Percentiles rank a stretch among this genome's conserved stretches.
Evolutionary conservation across 768 basidiomycete species (phyloP).

Genomic region (Cubamyces lactineus): DNA sequence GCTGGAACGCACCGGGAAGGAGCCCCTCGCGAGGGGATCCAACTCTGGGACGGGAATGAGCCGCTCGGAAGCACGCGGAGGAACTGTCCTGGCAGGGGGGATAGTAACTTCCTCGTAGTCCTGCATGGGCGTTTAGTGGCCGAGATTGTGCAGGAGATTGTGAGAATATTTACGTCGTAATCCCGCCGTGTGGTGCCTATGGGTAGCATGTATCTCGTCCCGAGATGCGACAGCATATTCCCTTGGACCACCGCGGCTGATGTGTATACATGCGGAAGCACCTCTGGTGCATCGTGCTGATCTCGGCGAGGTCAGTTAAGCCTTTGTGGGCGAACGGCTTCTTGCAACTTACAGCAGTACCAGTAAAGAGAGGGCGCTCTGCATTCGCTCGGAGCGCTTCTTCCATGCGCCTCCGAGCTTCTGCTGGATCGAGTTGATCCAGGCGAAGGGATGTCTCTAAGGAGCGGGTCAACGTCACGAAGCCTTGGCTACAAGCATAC

Average conservation of each 20-base stretch:
- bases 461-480: background rate
- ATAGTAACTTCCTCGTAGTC: slow-evolving; percentile 88
- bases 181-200: slow-evolving; percentile 73
- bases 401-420: slow-evolving; percentile 65
- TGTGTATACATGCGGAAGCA: slow-evolving; percentile 89
- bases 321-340: background rate
- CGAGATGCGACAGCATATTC: slow-evolving; percentile 69
- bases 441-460: slow-evolving; percentile 13
- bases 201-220: slow-evolving; percentile 81
- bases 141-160: background rate
- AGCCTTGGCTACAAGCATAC: background rate
- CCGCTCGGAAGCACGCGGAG: slow-evolving; percentile 70
- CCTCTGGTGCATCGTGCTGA: slow-evolving; percentile 58
- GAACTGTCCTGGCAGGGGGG: slow-evolving; percentile 81
- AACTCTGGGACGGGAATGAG: slow-evolving; percentile 73
- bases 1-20: slow-evolving; percentile 69
- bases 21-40: slow-evolving; percentile 75
- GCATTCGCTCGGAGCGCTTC: slow-evolving; percentile 62
- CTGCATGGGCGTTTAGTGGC: slow-evolving; percentile 42
- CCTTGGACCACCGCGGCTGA: slow-evolving; percentile 61
- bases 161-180: slow-evolving; percentile 56
- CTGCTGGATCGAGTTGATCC: slow-evolving; percentile 43
- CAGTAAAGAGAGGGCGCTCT: slow-evolving; percentile 65
- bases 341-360: slow-evolving; percentile 48
- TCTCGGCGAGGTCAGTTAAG: slow-evolving; percentile 1